Base-by-base conservation (phyloP, 495 filamentous ascomycete species). In the Terfezia claveryi region DNA sequence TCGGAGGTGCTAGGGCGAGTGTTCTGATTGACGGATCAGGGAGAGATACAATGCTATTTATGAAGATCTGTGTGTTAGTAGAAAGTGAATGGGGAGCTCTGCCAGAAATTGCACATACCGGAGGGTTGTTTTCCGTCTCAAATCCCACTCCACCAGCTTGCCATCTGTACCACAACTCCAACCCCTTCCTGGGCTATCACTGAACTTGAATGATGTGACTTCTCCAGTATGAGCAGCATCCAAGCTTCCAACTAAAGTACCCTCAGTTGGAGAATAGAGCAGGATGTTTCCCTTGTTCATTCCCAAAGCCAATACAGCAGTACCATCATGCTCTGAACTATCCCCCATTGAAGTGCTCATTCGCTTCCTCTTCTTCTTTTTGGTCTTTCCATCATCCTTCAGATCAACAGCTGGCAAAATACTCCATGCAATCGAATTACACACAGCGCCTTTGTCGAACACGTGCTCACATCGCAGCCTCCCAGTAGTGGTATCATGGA, bases 121-220 rank as follows among this genome's bases (percentile, higher is more conserved):
- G 51, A 72, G 59, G 51, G 64, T 69, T 61, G 70, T 66, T 56
- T 69, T 69, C 10, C 69, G 72, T 53, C 61, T 66, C 55, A 78
- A 60, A 63, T 80, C 74, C 76, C 76, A 80, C 60, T 78, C 76
- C 10, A 80, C 71, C 44, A 79, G 67, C 59, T 73, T 80, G 56
- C 73, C 75, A 63, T 80, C 76, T 44, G 70, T 71, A 38, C 76
- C 76, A 54, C 76, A 70, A 70, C 76, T 79, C 76, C 76, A 80
- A 23, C 69, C 76, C 49, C 55, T 77, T 62, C 56, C 64, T 32
- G 69, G 57, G 36, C 64, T 67, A 38, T 72, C 68, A 2, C 70
- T 74, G 57, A 80, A 80, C 58, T 76, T 74, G 66, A 80, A 78
- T 57, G 75, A 72, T 62, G 68, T 69, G 54, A 78, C 72, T 20